These are phyloP conservation scores for Pseudoturritis turrita DNA, from an alignment of 345 rosid species.

Conservation along the genomic window DNA sequence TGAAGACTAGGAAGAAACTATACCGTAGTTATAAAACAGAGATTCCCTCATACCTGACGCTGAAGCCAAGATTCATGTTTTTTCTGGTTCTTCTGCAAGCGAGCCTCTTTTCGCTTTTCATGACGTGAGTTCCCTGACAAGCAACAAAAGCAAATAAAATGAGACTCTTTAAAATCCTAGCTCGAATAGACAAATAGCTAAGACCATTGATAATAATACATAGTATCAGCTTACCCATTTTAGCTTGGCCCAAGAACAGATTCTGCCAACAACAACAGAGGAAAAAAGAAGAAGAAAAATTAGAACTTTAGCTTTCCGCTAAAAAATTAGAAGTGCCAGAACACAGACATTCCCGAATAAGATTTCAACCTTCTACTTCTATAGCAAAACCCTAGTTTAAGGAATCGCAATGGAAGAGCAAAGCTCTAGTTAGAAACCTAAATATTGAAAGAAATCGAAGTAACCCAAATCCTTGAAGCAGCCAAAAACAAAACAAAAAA, in stretches of 20 bases:
- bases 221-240: conserved; percentile 5
- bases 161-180: background rate
- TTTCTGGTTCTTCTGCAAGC: conserved; percentile 38
- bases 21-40: background rate
- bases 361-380: background rate
- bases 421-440: too few species aligned
- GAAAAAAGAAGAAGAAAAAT: background rate
- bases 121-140: conserved; percentile 43
- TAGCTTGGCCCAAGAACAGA: background rate
- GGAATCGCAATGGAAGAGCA: too few species aligned
- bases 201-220: background rate
- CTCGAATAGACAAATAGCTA: background rate
- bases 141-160: conserved; percentile 5
- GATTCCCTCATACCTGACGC: conserved; percentile 43
- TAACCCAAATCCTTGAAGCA: too few species aligned
- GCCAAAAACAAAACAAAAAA: too few species aligned
- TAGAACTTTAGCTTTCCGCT: background rate
- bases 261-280: background rate
- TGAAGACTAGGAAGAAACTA: background rate
- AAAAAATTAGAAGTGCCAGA: background rate
- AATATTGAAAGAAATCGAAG: background rate
- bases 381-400: background rate
- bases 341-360: background rate
- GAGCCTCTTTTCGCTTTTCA: conserved; percentile 63
- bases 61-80: conserved; percentile 59